phyloP scores from a whole-genome alignment of 345 rosid genomes.

The Rubroshorea leprosula region DNA sequence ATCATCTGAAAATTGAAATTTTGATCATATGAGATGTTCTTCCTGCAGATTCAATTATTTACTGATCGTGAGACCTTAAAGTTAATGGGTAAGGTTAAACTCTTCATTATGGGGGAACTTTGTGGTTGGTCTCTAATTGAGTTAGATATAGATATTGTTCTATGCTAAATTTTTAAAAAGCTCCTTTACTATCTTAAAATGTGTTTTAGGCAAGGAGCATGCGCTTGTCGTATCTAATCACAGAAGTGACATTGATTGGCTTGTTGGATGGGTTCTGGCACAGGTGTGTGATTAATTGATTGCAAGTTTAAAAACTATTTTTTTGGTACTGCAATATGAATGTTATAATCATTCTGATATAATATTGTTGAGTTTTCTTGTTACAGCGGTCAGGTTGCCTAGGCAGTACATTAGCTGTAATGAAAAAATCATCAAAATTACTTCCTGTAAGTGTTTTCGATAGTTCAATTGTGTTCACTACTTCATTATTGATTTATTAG shows the following conservation, averaged over 20 bases:
- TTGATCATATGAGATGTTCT: constrained; percentile 20
- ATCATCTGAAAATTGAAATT: constrained; percentile 9
- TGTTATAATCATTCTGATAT: constrained; percentile 5
- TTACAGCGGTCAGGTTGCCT: constrained; percentile 91
- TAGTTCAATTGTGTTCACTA: not conserved
- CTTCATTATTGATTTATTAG: not conserved
- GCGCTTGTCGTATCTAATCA: constrained; percentile 82
- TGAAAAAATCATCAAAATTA: constrained; percentile 89
- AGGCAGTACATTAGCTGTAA: constrained; percentile 85
- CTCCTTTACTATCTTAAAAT: constrained; percentile 14
- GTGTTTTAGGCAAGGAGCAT: constrained; percentile 73
- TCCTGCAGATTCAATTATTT: constrained; percentile 61
- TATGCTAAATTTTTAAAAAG: constrained; percentile 4
- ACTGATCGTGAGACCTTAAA: constrained; percentile 66
- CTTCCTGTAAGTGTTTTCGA: constrained; percentile 64
- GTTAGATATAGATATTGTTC: not conserved
- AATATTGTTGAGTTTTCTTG: constrained; percentile 17
- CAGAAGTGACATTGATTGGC: constrained; percentile 93
- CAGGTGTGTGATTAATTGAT: constrained; percentile 46
- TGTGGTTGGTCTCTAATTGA: not conserved
- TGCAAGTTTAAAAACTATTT: not conserved
- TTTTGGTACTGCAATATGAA: not conserved
- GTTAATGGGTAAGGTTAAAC: constrained; percentile 56
- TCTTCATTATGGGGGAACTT: too few species aligned
- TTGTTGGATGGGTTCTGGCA: constrained; percentile 92